Evolutionary conservation across 2,329 filamentous ascomycete genomes (phyloP).

Genomic region (Calcarisporium arbuscula): DNA sequence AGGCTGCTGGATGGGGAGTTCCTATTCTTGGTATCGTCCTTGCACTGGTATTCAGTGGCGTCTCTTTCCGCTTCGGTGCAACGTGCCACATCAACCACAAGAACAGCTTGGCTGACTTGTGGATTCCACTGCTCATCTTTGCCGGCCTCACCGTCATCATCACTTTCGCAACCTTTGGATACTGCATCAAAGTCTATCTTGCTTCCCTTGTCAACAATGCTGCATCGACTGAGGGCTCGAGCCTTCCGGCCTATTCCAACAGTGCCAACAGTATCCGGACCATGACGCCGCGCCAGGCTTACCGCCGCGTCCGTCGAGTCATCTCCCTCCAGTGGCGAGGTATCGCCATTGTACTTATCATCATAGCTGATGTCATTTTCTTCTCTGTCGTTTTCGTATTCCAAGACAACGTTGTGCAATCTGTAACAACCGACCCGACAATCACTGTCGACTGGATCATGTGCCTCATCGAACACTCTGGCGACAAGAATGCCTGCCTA

Average conservation of each 20-base stretch:
- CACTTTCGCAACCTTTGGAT: constrained; percentile 79
- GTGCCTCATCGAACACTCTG: constrained; percentile 55
- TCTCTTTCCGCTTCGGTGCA: constrained; percentile 87
- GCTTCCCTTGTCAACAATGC: constrained; percentile 71
- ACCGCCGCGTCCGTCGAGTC: constrained; percentile 77
- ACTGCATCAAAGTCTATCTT: constrained; percentile 94
- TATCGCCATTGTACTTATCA: constrained; percentile 82
- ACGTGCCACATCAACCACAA: constrained; percentile 93
- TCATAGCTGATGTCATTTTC: constrained; percentile 86
- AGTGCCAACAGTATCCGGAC: constrained; percentile 70
- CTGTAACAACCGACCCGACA: constrained; percentile 44
- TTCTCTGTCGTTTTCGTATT: constrained; percentile 89
- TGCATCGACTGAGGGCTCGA: constrained; percentile 63
- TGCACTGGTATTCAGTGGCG: constrained; percentile 77
- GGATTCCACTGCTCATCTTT: constrained; percentile 81
- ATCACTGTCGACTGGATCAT: constrained; percentile 60
- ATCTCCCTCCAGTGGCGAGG: constrained; percentile 92
- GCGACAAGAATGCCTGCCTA: constrained; percentile 62
- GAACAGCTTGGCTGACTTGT: constrained; percentile 77
- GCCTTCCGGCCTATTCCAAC: constrained; percentile 62
- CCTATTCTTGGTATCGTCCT: constrained; percentile 69
- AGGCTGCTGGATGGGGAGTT: constrained; percentile 77
- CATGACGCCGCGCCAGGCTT: constrained; percentile 79
- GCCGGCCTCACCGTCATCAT: constrained; percentile 69
- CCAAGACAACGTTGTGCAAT: constrained; percentile 66